Base-by-base conservation (phyloP, 352 stramenopile genomes). In the Pythium folliculosum region DNA sequence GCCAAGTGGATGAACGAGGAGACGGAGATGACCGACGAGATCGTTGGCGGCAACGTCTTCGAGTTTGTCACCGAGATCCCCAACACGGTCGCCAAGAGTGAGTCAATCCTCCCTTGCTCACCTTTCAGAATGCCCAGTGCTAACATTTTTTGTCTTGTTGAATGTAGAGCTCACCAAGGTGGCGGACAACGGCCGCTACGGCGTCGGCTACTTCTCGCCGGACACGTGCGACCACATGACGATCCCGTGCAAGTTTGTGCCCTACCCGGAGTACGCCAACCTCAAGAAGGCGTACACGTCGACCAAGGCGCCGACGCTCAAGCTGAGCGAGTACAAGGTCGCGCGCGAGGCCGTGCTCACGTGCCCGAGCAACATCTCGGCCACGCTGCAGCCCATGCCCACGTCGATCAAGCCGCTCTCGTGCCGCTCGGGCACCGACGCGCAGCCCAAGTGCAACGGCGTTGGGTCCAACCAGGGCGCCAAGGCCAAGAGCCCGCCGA, bases 281-380 rank as follows among this genome's bases (percentile, higher is more conserved):
- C 67, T 87, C 47, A 83, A 82, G 71, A 65, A 69, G 30, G 78
- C 78, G 56, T 87, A 85, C 77, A 87, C 78, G 32, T 63, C 72
- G 3, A 87, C 78, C 17, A 76, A 72, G 55, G 49, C 38, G 17
- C 69, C 78, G 52, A 85, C 70, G n/a, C 60, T 85, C 49, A 83
- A 52, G 43, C 73, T 76, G 49, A 45, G 66, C 19, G 64, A 58
- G 17, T 87, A 71, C 66, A 79, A 50, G 52, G 35, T 72, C 37
- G 63, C 60, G 25, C 75, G 69, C 27, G 50, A 45, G 19, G 66
- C 60, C 21, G 65, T 81, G 22, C 59, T 77, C 35, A 27, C 51
- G 65, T 81, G 75, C 49, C 75, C 75, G 22, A 45, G n/a, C 69
- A 72, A 78, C 61, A 63, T 74, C 52, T 66, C 70, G 60, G 27